A percentile compares a stretch with the other conserved stretches of the same genome.
These are phyloP conservation scores for Clavispora vitiphila DNA, from an alignment of 805 yeast genomes.

Conservation along the genomic window DNA sequence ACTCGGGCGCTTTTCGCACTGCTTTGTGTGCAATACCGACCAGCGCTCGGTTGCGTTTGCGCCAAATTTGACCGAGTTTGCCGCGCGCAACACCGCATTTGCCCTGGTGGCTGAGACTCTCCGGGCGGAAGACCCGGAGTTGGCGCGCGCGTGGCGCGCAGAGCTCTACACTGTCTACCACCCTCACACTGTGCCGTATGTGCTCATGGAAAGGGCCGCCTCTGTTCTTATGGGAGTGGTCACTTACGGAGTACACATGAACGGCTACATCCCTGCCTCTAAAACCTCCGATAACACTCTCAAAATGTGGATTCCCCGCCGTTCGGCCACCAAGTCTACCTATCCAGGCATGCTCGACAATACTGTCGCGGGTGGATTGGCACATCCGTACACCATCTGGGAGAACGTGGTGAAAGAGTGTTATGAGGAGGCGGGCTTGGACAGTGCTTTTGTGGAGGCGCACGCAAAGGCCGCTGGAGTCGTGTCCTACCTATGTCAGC, in stretches of 20 bases:
- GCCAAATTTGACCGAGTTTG: constrained; percentile 29
- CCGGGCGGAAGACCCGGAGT: constrained; percentile 28
- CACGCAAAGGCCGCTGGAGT: constrained; percentile 55
- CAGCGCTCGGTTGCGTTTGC: neutral
- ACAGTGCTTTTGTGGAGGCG: constrained; percentile 41
- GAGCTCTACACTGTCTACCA: constrained; percentile 74
- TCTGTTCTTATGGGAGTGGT: constrained; percentile 79
- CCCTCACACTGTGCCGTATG: constrained; percentile 51
- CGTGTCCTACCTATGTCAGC: constrained; percentile 55
- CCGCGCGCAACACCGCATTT: constrained; percentile 37
- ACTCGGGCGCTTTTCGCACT: constrained; percentile 10
- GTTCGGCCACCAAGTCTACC: constrained; percentile 75
- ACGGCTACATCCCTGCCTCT: constrained; percentile 61
- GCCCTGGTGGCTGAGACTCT: constrained; percentile 39
- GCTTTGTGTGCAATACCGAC: neutral
- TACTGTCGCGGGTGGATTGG: constrained; percentile 93
- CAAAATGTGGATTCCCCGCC: constrained; percentile 78
- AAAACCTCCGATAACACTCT: constrained; percentile 34
- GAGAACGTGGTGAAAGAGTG: constrained; percentile 86
- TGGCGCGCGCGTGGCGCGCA: constrained; percentile 72
- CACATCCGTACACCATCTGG: constrained; percentile 65
- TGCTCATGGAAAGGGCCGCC: constrained; percentile 74
- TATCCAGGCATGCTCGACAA: constrained; percentile 90
- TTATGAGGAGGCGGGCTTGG: constrained; percentile 85
- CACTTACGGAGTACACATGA: constrained; percentile 86